Evolutionary conservation across 441 rosid genomes (phyloP), one percentile per base, ranked within the genome.

Genomic region (California macrophylla): DNA sequence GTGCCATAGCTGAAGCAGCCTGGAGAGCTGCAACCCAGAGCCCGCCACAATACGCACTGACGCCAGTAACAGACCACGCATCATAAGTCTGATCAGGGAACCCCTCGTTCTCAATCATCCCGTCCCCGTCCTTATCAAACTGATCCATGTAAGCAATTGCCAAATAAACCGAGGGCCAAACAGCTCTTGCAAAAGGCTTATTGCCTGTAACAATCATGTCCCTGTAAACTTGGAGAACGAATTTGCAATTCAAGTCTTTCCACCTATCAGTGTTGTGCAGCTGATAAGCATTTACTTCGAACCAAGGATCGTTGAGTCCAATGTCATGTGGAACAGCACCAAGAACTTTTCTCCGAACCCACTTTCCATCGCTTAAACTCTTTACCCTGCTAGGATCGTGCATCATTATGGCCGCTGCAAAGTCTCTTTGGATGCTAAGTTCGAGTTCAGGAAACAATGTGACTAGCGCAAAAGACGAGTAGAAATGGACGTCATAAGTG

Each of bases 71-170:
- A 1, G 77, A 69, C 77, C 77, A 74, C 0, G 77, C 67, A 58
- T 74, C 77, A 58, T 74, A 74, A 10, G 77, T 74, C 50, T 74
- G 77, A 30, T 74, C 77, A 7, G 77, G 77, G 29, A 74, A 74
- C 26, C 77, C 77, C 52, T 74, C 77, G 40, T 74, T 69, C 62
- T 74, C 77, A 5, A 74, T 74, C n/a, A 74, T 69, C 58, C 77
- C 77, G 45, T 74, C 77, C 26, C 71, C 54, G 10, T 74, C 77
- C 67, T 70, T 62, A 60, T 74, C 77, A 28, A 74, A 74, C 30
- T 66, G 77, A 42, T 61, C 67, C 78, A 75, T 75, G 42, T 75
- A 75, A 13, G 71, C 78, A 71, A 75, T 75, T 7, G 78, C 74
- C 66, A 73, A 63, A 60, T 73, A 73, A 25, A 75, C 78, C 18